Base-by-base conservation (phyloP, 805 yeast species). In the Blastobotrys peoriensis region DNA sequence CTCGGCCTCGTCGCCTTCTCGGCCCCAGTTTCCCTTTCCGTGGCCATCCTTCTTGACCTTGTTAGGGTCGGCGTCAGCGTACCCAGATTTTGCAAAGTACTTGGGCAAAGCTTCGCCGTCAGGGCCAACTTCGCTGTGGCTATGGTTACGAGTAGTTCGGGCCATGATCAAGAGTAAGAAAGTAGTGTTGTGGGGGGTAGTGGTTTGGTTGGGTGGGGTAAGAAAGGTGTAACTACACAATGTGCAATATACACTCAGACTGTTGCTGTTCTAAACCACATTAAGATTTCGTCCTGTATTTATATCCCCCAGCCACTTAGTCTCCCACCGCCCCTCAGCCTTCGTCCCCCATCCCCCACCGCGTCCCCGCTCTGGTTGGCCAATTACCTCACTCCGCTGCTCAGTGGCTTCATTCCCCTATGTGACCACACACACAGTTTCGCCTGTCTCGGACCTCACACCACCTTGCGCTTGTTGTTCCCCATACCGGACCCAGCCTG, bases 1-100 rank as follows among this genome's bases (percentile, higher is more conserved):
- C 38, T 77, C 76, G 42, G 81, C 61, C 56, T 86, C 95, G 55
- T 85, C 95, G 23, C 88, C 91, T 5, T 79, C 74, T 48, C 71
- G 68, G 36, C 97, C 97, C 95, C 96, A 86, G 59, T 87, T 87
- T 53, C 81, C 82, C 56, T 78, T 80, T 38, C 97, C 97, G 27
- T 82, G 83, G 40, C 97, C 97, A 47, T 74, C 74, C 62, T 85
- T 86, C 75, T 86, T 86, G 45, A 83, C 76, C 57, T 78, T 76
- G 59, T 78, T 79, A 44, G 96, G 95, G 50, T 81, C 78, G 43
- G 78, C 73, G 55, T 83, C 80, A 49, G 64, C 63, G 58, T 74
- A 74, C 16, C 95, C 95, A 56, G 76, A 75, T 61, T 83, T 89
- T 45, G 89, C 82, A 63, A 87, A 88, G 76, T 76, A 86, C 60